Conservation (phyloP, 2,329 filamentous ascomycete species). For the Scopulariopsis brevicaulis region DNA sequence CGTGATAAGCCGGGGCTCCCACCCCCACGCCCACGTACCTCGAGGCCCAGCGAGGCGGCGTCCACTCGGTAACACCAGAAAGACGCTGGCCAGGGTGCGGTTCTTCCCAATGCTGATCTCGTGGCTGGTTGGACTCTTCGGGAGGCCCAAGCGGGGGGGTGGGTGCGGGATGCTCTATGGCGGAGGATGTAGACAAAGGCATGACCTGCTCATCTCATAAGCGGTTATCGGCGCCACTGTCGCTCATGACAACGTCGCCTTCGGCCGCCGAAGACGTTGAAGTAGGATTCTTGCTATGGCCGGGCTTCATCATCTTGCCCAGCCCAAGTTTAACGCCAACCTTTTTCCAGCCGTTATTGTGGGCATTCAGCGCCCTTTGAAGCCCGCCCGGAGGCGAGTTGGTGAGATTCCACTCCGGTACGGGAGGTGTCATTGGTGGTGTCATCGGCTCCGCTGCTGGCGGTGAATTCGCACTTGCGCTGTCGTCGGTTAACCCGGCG, state of each 20-base stretch:
- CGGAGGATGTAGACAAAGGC: constrained; percentile 29
- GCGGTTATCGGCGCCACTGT: constrained; percentile 21
- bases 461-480: constrained; percentile 46
- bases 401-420: constrained; percentile 41
- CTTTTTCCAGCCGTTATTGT: constrained; percentile 53
- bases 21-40: not conserved
- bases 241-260: constrained; percentile 21
- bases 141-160: constrained; percentile 4
- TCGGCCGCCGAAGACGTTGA: constrained; percentile 24
- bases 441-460: constrained; percentile 52
- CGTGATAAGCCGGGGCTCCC: not conserved
- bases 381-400: constrained; percentile 37
- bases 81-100: constrained; percentile 32
- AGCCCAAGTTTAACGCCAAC: constrained; percentile 50
- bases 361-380: constrained; percentile 40
- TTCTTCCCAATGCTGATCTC: constrained; percentile 25
- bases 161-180: constrained; percentile 11
- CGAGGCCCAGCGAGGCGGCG: constrained; percentile 2
- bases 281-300: constrained; percentile 16
- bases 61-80: constrained; percentile 11
- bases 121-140: constrained; percentile 8
- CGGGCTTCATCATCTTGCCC: constrained; percentile 3
- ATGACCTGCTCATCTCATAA: constrained; percentile 51
- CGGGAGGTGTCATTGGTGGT: constrained; percentile 62
- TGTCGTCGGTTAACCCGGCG: constrained; percentile 52